Evolutionary conservation across 2,329 filamentous ascomycete genomes (phyloP), one percentile per base, ranked within the genome.

Genomic region (Albifimbria verrucaria): DNA sequence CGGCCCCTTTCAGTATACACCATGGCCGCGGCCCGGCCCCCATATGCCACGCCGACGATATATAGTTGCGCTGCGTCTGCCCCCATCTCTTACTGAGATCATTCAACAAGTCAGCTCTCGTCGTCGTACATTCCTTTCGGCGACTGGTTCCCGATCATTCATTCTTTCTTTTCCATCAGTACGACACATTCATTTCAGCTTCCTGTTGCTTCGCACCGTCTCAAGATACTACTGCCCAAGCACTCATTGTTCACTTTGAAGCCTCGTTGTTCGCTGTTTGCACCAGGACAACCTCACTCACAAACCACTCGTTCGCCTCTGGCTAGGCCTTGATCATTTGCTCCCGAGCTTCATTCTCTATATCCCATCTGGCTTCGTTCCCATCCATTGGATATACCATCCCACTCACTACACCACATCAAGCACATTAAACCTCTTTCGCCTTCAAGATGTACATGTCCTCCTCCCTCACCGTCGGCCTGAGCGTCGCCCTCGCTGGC

Each of bases 111-210:
- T n/a, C n/a, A n/a, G n/a, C n/a, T n/a, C n/a, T n/a, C n/a, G n/a
- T n/a, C 26, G 62, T 59, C 65, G 60, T 67, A 66, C 65, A 66
- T 64, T 69, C 65, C 58, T 66, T 69, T 52, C 63, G 64, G 64
- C 62, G 62, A 61, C 64, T 68, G 61, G 62, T 56, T 59, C 52
- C 49, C 59, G 59, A 51, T 59, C 50, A 57, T 52, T 51, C 44
- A 45, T 54, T 56, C 39, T 32, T 36, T 50, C 52, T 48, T 52
- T 51, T 51, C 50, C 51, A 47, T 39, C 44, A 32, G 10, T 24
- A n/a, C n/a, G n/a, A n/a, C n/a, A n/a, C n/a, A n/a, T n/a, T n/a
- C n/a, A n/a, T n/a, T n/a, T n/a, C n/a, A 20, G 25, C 51, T 50
- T 32, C 47, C 48, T 57, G 52, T 62, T 62, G 52, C 53, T 32